These are phyloP conservation scores for Populus hybrid DNA, from an alignment of 441 rosid species.

Conservation along the genomic window DNA sequence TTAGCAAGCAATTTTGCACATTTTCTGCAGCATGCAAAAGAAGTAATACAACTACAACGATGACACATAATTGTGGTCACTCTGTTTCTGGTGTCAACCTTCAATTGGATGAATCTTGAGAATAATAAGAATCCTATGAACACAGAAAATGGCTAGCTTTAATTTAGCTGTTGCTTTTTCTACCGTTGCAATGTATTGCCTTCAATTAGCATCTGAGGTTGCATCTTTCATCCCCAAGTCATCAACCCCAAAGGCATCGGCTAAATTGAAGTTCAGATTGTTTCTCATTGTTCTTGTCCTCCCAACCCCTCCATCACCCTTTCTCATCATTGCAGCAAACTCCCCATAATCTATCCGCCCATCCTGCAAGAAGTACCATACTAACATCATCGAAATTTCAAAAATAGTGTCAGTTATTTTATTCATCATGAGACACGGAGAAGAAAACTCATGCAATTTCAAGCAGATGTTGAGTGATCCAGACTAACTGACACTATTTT, in stretches of 20 bases:
- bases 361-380: slow-evolving; percentile 42
- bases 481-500: neutral
- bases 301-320: slow-evolving; percentile 54
- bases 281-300: slow-evolving; percentile 69
- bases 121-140: slow-evolving; percentile 10
- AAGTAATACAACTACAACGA: neutral
- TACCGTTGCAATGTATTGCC: neutral
- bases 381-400: neutral
- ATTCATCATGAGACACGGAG: too few relatives aligned
- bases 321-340: slow-evolving; percentile 86
- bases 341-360: slow-evolving; percentile 78
- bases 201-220: slow-evolving; percentile 6
- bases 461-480: neutral
- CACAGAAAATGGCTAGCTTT: neutral
- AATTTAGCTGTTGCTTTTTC: slow-evolving; percentile 7
- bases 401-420: too few relatives aligned
- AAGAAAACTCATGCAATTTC: neutral
- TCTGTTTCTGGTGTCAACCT: neutral
- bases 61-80: neutral
- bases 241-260: slow-evolving; percentile 59
- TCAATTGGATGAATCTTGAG: slow-evolving; percentile 1
- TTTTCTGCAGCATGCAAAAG: neutral
- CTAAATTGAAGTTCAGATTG: slow-evolving; percentile 57
- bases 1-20: neutral
- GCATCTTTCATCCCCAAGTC: slow-evolving; percentile 50